Conservation (phyloP, 345 rosid genomes). For the Nephelium lappaceum region DNA sequence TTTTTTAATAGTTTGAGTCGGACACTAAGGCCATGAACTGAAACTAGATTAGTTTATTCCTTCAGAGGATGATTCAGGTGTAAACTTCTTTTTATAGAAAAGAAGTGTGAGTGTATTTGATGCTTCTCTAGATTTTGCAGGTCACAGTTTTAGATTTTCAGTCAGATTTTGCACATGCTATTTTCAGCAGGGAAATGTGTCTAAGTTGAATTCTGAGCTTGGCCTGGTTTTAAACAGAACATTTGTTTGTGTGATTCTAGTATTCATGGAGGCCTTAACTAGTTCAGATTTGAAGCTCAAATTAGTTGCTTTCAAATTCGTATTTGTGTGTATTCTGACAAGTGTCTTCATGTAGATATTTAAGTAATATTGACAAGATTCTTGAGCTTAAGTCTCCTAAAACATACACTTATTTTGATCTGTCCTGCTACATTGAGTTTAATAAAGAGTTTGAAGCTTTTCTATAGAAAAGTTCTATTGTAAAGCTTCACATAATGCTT, state of each 20-base stretch:
- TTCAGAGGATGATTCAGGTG: neutral
- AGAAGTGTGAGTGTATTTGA: neutral
- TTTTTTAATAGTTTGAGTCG: neutral
- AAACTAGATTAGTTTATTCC: no score
- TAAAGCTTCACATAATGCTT: neutral
- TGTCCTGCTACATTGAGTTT: neutral
- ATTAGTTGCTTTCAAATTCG: neutral
- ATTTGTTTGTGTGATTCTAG: neutral
- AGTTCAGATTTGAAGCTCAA: neutral
- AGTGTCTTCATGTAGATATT: neutral
- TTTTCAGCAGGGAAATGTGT: neutral
- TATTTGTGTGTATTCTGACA: neutral
- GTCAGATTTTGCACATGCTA: neutral
- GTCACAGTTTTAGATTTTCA: neutral
- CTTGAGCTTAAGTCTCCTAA: neutral
- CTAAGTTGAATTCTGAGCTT: neutral
- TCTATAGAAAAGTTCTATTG: neutral
- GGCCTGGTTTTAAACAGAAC: neutral
- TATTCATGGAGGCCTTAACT: neutral
- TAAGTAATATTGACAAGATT: neutral
- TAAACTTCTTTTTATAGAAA: neutral
- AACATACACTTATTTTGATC: neutral
- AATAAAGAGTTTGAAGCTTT: neutral
- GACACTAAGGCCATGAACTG: neutral
- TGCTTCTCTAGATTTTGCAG: neutral